These are phyloP conservation scores for Plasmodium coatneyi DNA, from an alignment of 169 alveolate species.

Conservation along the genomic window DNA sequence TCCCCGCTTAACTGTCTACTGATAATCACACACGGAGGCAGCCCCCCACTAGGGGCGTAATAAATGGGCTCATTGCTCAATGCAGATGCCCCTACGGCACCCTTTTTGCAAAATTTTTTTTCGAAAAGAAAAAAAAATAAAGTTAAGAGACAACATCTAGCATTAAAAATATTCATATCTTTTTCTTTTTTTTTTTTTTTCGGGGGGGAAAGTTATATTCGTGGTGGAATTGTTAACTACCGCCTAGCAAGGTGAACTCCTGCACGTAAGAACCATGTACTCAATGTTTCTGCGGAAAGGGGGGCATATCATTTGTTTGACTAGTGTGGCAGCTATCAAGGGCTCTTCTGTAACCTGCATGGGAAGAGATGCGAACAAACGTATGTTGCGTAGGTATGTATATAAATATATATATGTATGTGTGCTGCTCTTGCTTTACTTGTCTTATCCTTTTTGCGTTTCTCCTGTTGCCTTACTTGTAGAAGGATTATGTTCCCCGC, in stretches of 20 bases:
- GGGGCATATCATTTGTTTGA: background rate
- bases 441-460: background rate
- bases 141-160: constrained; percentile 22
- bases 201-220: background rate
- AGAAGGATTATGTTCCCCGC: background rate
- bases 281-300: background rate
- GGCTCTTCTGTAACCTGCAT: background rate
- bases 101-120: constrained; percentile 3
- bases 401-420: too few relatives aligned
- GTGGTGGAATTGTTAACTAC: constrained; percentile 3
- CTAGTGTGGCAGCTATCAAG: background rate
- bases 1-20: background rate
- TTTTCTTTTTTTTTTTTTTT: background rate
- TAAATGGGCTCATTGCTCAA: constrained; percentile 2
- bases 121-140: constrained; percentile 36
- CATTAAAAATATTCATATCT: constrained; percentile 54
- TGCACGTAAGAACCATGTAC: background rate
- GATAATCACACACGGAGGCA: background rate
- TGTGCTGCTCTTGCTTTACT: background rate
- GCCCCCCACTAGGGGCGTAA: background rate
- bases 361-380: background rate
- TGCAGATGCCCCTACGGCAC: background rate
- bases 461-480: background rate
- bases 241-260: background rate
- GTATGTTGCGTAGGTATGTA: background rate